Percentiles rank a stretch among this genome's conserved stretches.
Evolutionary conservation across 2,329 filamentous ascomycete species (phyloP).

Genomic region (Cladophialophora psammophila): DNA sequence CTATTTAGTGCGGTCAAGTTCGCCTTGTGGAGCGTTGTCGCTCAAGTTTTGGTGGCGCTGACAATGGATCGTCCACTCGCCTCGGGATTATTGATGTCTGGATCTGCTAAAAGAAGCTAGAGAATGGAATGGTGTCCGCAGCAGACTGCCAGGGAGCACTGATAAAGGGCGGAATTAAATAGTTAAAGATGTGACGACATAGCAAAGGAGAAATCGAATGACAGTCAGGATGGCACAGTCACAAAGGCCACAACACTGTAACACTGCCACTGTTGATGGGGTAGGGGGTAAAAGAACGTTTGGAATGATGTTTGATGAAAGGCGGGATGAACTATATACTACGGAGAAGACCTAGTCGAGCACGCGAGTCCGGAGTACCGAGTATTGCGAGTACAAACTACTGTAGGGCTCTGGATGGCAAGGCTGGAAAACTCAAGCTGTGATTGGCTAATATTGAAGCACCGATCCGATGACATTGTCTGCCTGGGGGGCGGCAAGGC

Average conservation of each 20-base stretch:
- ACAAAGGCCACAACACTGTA: background rate
- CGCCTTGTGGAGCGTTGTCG: constrained; percentile 72
- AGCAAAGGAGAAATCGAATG: constrained; percentile 1
- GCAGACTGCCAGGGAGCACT: constrained; percentile 45
- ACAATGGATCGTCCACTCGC: constrained; percentile 71
- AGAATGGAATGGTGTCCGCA: constrained; percentile 72
- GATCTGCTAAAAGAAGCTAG: constrained; percentile 70
- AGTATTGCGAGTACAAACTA: too few relatives aligned
- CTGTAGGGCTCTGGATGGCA: background rate
- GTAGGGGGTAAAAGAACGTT: background rate
- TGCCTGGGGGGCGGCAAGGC: too few relatives aligned
- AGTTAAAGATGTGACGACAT: constrained; percentile 21
- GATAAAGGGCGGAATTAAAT: constrained; percentile 19
- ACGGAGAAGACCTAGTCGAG: background rate
- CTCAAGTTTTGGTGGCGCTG: constrained; percentile 70
- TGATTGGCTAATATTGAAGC: background rate
- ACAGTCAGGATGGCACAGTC: constrained; percentile 25
- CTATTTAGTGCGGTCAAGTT: constrained; percentile 72
- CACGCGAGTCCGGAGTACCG: background rate
- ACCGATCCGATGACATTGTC: constrained; percentile 7
- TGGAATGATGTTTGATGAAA: background rate
- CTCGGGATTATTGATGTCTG: constrained; percentile 74
- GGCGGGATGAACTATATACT: background rate
- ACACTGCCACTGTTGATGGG: background rate
- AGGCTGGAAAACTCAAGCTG: background rate